Evolutionary conservation across 2,329 filamentous ascomycete species (phyloP).

Genomic region (Cladosporium sp.): DNA sequence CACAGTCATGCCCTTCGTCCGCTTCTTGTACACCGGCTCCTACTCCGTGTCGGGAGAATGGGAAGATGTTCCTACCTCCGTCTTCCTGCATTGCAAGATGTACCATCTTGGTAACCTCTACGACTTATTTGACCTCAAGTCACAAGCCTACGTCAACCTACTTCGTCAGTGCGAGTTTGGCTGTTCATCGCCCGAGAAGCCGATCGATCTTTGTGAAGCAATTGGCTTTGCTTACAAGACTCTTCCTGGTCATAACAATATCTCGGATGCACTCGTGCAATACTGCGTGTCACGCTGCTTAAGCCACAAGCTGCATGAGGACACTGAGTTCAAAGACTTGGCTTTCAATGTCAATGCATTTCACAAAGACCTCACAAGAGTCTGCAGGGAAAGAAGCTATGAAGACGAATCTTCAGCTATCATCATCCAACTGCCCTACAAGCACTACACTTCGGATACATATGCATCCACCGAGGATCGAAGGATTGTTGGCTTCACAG

Average conservation of each 20-base stretch:
- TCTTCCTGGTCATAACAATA: constrained; percentile 23
- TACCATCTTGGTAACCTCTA: constrained; percentile 40
- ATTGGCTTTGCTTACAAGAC: constrained; percentile 33
- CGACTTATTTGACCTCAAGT: constrained; percentile 37
- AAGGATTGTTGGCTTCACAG: not conserved
- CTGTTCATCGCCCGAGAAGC: constrained; percentile 35
- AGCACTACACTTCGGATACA: constrained; percentile 19
- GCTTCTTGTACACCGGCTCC: constrained; percentile 39
- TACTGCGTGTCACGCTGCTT: constrained; percentile 40
- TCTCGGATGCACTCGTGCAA: constrained; percentile 39
- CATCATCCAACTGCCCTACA: constrained; percentile 30
- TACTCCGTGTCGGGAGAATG: constrained; percentile 31
- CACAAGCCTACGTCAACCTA: constrained; percentile 37
- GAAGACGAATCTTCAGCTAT: constrained; percentile 33
- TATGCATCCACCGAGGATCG: constrained; percentile 24
- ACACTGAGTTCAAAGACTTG: constrained; percentile 34
- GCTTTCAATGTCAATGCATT: constrained; percentile 36
- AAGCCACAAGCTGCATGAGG: constrained; percentile 34
- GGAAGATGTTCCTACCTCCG: constrained; percentile 28
- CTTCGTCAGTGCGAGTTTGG: constrained; percentile 36
- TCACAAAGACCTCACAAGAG: constrained; percentile 37
- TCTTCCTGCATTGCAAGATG: constrained; percentile 39
- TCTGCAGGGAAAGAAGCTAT: constrained; percentile 35
- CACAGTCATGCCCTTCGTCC: constrained; percentile 36
- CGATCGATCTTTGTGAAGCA: constrained; percentile 37